phyloP scores from a whole-genome alignment of 441 rosid species.

The Pelargonium citronellum region DNA sequence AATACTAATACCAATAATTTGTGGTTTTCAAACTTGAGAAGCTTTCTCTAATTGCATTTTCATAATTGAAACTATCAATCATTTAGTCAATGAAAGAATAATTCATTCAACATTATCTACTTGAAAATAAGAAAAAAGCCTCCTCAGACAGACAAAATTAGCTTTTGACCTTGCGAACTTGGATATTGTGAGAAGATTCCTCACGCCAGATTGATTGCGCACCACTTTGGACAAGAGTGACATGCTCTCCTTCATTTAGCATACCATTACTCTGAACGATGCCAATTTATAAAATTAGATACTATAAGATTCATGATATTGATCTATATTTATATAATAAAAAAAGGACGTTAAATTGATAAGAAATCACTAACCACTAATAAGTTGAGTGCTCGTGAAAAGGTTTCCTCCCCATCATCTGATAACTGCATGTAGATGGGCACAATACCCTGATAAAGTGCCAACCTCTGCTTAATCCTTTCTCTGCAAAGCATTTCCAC shows the following conservation, averaged over 20 bases:
- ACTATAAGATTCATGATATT: background rate
- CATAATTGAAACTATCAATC: conserved; percentile 9
- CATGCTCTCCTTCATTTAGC: conserved; percentile 55
- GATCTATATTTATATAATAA: background rate
- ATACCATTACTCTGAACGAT: conserved; percentile 53
- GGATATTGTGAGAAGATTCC: conserved; percentile 89
- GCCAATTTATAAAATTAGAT: conserved; percentile 8
- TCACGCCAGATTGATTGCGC: conserved; percentile 88
- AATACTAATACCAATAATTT: background rate
- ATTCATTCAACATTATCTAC: conserved; percentile 1
- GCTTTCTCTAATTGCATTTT: background rate
- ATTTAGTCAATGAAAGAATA: conserved; percentile 6
- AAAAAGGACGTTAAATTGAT: background rate
- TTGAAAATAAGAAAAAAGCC: background rate
- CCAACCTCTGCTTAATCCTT: conserved; percentile 79
- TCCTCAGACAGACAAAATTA: conserved; percentile 27
- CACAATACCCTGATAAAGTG: conserved; percentile 78
- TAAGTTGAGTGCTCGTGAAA: conserved; percentile 59
- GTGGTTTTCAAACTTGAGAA: conserved; percentile 10
- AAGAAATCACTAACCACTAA: conserved; percentile 42
- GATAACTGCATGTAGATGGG: conserved; percentile 84
- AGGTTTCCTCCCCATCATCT: conserved; percentile 84
- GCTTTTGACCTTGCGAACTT: conserved; percentile 66
- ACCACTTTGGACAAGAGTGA: conserved; percentile 90
- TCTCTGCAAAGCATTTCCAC: conserved; percentile 38